Conservation (phyloP, 2,329 filamentous ascomycete species). For the Leptographium procerum region DNA sequence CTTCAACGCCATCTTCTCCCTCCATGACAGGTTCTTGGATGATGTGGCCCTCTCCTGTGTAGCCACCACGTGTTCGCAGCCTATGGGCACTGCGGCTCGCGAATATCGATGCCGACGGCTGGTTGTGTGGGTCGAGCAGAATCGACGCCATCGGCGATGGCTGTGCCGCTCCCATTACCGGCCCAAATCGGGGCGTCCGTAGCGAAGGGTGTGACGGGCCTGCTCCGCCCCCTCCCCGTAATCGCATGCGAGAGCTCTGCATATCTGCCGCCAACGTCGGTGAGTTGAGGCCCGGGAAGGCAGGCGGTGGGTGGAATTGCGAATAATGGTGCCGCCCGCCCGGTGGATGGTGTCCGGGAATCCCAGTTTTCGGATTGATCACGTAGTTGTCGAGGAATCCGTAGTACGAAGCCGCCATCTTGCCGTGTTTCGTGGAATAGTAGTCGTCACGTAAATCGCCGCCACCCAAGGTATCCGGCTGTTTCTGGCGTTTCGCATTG, state of each 20-base stretch:
- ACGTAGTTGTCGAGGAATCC: conserved; percentile 91
- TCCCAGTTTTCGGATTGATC: conserved; percentile 57
- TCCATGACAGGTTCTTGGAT: conserved; percentile 43
- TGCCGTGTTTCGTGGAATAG: conserved; percentile 88
- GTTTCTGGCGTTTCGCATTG: conserved; percentile 16
- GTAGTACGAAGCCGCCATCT: conserved; percentile 96
- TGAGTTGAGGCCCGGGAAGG: conserved; percentile 60
- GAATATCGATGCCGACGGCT: conserved; percentile 43
- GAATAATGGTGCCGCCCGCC: conserved; percentile 55
- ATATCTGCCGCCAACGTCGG: conserved; percentile 46
- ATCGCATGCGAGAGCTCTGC: conserved; percentile 37
- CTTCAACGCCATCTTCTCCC: conserved; percentile 13
- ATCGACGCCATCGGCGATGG: conserved; percentile 61
- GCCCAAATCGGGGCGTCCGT: conserved; percentile 32
- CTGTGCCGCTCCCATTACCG: conserved; percentile 24
- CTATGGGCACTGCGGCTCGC: conserved; percentile 35
- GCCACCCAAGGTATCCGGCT: conserved; percentile 19
- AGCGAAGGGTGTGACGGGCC: conserved; percentile 19
- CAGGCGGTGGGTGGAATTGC: conserved; percentile 63
- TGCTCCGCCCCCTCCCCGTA: conserved; percentile 21
- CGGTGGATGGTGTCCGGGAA: conserved; percentile 48
- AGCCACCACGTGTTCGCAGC: conserved; percentile 30
- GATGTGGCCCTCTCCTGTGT: conserved; percentile 37
- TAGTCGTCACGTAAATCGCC: conserved; percentile 76
- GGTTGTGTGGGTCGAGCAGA: conserved; percentile 64